A percentile compares a stretch with the other conserved stretches of the same genome.
phyloP scores from a whole-genome alignment of 139 green algal genomes.

The Limnomonas spitsbergensis region DNA sequence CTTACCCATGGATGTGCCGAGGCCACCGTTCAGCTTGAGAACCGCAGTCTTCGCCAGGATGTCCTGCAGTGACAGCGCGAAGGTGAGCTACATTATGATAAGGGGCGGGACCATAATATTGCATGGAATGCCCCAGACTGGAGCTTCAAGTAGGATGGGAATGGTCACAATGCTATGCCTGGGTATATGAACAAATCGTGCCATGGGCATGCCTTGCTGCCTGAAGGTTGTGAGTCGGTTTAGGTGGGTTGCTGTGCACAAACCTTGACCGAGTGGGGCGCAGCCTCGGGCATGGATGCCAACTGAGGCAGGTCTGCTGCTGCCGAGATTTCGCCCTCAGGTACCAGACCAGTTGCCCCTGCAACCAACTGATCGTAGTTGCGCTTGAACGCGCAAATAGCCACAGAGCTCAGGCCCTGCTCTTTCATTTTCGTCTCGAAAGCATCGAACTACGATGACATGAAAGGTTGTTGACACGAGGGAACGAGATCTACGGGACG shows the following conservation, averaged over 20 bases:
- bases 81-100: too few species aligned
- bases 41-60: conserved; percentile 79
- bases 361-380: conserved; percentile 85
- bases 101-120: too few species aligned
- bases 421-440: conserved; percentile 76
- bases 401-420: conserved; percentile 59
- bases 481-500: too few species aligned
- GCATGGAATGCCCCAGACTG: too few species aligned
- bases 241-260: neutral
- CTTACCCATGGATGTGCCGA: conserved; percentile 80
- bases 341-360: conserved; percentile 80
- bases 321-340: neutral
- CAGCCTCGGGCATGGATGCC: neutral
- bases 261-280: neutral
- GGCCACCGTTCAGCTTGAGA: conserved; percentile 89
- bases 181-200: too few species aligned
- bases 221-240: too few species aligned
- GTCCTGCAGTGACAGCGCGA: conserved; percentile 13
- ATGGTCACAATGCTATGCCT: too few species aligned
- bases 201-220: too few species aligned
- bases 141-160: too few species aligned
- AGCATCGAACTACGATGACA: conserved; percentile 16
- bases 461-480: too few species aligned
- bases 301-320: neutral
- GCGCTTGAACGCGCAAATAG: conserved; percentile 75